phyloP scores from a whole-genome alignment of 257 asterid species.

The Haberlea rhodopensis region DNA sequence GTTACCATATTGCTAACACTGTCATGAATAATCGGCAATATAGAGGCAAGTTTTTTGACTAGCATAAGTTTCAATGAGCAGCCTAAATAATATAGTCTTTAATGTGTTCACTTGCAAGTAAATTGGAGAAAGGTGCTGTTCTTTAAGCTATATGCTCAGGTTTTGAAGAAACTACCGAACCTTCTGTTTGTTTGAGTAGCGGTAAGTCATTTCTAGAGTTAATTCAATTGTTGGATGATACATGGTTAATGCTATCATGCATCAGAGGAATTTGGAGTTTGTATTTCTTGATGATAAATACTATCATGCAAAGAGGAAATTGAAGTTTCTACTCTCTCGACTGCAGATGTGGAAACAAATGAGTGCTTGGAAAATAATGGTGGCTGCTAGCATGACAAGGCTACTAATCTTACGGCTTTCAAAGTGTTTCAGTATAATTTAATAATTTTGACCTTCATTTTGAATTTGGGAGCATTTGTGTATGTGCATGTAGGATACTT shows the following conservation, averaged over 20 bases:
- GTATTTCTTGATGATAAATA: constrained; percentile 48
- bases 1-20: constrained; percentile 83
- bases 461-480: constrained; percentile 1
- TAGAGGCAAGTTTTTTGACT: constrained; percentile 56
- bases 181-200: too few species aligned
- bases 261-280: constrained; percentile 15
- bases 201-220: constrained; percentile 12
- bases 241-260: not conserved
- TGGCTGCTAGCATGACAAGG: too few species aligned
- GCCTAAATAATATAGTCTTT: constrained; percentile 18
- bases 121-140: too few species aligned
- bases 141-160: constrained; percentile 80
- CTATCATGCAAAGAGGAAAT: too few species aligned
- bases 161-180: constrained; percentile 80
- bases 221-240: constrained; percentile 9
- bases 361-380: too few species aligned
- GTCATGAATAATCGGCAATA: constrained; percentile 87
- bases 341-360: too few species aligned
- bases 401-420: constrained; percentile 71
- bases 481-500: constrained; percentile 36
- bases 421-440: constrained; percentile 39
- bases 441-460: not conserved
- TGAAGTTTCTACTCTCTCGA: too few species aligned
- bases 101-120: constrained; percentile 37
- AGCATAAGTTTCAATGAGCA: constrained; percentile 1